These are phyloP conservation scores for Oryza meridionalis DNA, from an alignment of 176 grass and related monocot species.

Conservation along the genomic window DNA sequence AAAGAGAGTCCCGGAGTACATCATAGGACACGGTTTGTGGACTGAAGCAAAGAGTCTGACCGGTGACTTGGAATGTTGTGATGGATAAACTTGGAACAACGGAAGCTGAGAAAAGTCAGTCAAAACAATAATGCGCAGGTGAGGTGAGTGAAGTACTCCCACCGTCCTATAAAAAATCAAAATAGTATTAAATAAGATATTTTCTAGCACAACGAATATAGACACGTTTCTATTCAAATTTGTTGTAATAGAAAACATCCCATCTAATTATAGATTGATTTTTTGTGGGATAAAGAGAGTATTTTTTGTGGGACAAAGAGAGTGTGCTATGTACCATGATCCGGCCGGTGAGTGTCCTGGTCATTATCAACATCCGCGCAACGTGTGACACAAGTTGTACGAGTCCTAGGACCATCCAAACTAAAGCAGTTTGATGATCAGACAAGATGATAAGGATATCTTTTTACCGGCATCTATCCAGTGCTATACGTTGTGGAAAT, in stretches of 20 bases:
- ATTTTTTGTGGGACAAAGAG: too few relatives aligned
- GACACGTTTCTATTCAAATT: too few relatives aligned
- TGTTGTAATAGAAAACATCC: too few relatives aligned
- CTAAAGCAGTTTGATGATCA: neutral
- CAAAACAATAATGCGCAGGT: neutral
- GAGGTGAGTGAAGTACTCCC: neutral
- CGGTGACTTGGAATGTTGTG: neutral
- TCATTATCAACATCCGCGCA: neutral
- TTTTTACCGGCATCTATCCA: too few relatives aligned
- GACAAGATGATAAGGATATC: too few relatives aligned
- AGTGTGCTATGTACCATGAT: neutral
- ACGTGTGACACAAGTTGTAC: neutral
- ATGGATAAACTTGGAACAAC: too few relatives aligned
- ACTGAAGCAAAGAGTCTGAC: neutral
- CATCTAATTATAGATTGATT: too few relatives aligned
- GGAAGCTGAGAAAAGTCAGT: neutral
- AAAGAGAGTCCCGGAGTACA: too few relatives aligned
- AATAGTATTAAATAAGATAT: accelerated
- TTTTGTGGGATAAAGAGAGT: too few relatives aligned
- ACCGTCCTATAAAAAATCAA: too few relatives aligned
- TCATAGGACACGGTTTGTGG: neutral
- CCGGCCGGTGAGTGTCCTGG: neutral
- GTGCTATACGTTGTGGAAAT: too few relatives aligned
- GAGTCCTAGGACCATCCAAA: neutral
- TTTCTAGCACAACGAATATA: too few relatives aligned